Base-by-base conservation (phyloP, 2,329 filamentous ascomycete species). In the Colletotrichum caudatum region DNA sequence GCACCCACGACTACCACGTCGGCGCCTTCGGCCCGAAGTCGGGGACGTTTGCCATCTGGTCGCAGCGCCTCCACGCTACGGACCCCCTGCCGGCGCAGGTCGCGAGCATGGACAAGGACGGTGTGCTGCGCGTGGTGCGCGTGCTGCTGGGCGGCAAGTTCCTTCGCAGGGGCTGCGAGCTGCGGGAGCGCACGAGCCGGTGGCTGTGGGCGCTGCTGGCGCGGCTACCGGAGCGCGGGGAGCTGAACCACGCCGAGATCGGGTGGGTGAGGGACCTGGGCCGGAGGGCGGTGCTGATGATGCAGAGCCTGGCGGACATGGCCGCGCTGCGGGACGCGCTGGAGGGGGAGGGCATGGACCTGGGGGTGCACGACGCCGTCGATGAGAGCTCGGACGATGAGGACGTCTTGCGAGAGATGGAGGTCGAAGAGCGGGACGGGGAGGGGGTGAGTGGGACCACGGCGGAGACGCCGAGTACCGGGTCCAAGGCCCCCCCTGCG, bases 131-230 rank as follows among this genome's bases (percentile, higher is more conserved):
- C 46, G 84, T 95, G 41, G 79, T 97, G 50, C 86, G 88, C 35
- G 84, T 95, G 64, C 82, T 93, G n/a, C 83, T 92, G 37, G 85
- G 87, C 23, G 89, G 89, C 64, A 89, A 89, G 72, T 89, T 92
- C 63, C 86, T 92, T 64, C 87, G 86, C 57, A 87, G 86, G 61
- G 88, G 87, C n/a, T 81, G 84, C 29, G 85, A 87, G 39, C 83
- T 94, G 39, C 85, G 89, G 35, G 87, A 89, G 76, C 88, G 91
- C 59, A 90, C 93, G 5, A 94, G 94, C 71, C 87, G 90, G 20
- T 98, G 95, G 95, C 84, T 93, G 5, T 98, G 94, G 95, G 91
- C 92, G 0, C 81, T 97, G 69, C 84, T 98, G 56, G 94, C 93
- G 3, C 88, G 90, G 69, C 86, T 95, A 70, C 91, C 93, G 0